Base-by-base conservation (phyloP, 768 basidiomycete genomes). In the Suillus spraguei region DNA sequence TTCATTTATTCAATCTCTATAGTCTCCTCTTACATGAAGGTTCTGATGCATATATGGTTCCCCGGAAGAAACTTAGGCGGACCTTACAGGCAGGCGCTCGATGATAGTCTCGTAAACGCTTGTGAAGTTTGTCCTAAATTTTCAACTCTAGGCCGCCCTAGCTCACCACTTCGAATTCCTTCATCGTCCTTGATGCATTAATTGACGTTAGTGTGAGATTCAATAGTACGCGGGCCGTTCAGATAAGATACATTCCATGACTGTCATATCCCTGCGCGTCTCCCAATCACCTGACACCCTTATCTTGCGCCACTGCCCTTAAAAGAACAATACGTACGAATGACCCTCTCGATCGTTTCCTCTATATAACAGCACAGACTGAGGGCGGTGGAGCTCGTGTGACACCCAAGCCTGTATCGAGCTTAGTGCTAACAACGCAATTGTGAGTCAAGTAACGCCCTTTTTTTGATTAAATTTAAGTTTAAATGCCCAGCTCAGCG, bases 281-380 rank as follows among this genome's bases (percentile, higher is more conserved):
- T 16, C 22, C n/a, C 36, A 24, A 41, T 41, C 56, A 58, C 56
- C 56, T 58, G 56, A 58, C 56, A 28, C 24, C 39, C 56, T 58
- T 58, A 58, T 58, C 56, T 58, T 56, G 24, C 39, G 10, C 38
- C 56, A 17, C 8, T 41, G 14, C 10, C 38, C 24, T 20, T 58
- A 58, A 41, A 58, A 56, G 10, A 38, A 28, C 24, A 24, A 24
- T 38, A 39, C 55, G 56, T 58, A 58, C 56, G 17, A 58, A 58
- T 6, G 28, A 41, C 56, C 24, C 14, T n/a, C 33, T 58, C 16
- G 4, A 41, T 17, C 56, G 17, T 58, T 58, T 10, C 13, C 5
- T 17, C 28, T 55, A 7, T 54, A 16, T 24, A 58, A 10, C 14
- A 16, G 24, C 24, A 28, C 24, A 58, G 55, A 56, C 39, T 38